Conservation (phyloP, 2,329 filamentous ascomycete genomes). For the Alternaria consortialis region DNA sequence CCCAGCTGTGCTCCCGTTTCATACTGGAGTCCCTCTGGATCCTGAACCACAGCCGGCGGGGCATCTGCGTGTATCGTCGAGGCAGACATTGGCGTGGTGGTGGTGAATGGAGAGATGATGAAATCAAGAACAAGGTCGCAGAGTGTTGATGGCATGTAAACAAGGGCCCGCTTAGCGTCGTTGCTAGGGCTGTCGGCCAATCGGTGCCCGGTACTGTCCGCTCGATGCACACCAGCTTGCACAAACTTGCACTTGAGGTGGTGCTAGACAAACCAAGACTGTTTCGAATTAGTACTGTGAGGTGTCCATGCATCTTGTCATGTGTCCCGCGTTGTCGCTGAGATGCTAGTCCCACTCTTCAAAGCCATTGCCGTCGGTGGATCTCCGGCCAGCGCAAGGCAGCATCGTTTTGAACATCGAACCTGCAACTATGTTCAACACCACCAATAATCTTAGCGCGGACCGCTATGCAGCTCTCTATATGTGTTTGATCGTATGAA, state of each 20-base stretch:
- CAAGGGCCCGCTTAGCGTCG: conserved; percentile 19
- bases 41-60: conserved; percentile 67
- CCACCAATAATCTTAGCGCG: conserved; percentile 1
- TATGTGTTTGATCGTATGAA: not conserved
- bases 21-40: conserved; percentile 76
- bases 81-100: conserved; percentile 47
- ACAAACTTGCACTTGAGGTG: conserved; percentile 7
- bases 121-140: conserved; percentile 36
- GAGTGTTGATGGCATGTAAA: conserved; percentile 31
- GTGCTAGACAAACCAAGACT: not conserved
- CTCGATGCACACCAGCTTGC: conserved; percentile 14
- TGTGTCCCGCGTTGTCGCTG: conserved; percentile 7
- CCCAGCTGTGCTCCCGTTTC: conserved; percentile 77
- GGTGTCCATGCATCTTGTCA: conserved; percentile 3
- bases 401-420: conserved; percentile 26
- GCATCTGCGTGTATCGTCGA: conserved; percentile 62
- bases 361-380: conserved; percentile 24
- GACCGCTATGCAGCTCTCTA: not conserved
- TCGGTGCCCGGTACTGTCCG: conserved; percentile 10
- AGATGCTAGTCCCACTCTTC: not conserved
- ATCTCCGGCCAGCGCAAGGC: conserved; percentile 34
- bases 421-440: conserved; percentile 3
- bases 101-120: conserved; percentile 37
- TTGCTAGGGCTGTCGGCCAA: conserved; percentile 20
- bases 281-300: conserved; percentile 5